phyloP scores from a whole-genome alignment of 257 asterid genomes.

The Nicotiana tomentosiformis region DNA sequence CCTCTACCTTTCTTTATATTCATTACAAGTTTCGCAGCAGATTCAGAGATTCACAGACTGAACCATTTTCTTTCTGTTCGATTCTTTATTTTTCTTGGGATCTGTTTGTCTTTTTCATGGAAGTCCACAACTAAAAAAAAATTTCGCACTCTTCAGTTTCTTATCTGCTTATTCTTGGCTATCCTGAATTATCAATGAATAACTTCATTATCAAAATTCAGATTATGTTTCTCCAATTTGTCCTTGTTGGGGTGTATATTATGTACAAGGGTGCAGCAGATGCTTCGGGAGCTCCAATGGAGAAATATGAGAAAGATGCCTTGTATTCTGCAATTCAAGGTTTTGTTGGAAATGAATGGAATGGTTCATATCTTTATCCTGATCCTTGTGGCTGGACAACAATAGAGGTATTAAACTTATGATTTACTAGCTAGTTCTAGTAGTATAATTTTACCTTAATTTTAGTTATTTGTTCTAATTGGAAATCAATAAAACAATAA shows the following conservation, averaged over 20 bases:
- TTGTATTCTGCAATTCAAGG: conserved; percentile 28
- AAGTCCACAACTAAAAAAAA: background rate
- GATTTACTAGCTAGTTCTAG: background rate
- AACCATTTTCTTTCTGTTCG: background rate
- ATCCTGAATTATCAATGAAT: background rate
- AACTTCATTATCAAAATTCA: background rate
- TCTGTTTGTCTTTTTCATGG: background rate
- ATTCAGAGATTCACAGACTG: background rate
- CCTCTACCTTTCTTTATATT: background rate
- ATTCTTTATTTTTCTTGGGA: background rate
- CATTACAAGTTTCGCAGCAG: background rate
- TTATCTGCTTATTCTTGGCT: background rate
- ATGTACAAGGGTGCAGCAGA: conserved; percentile 1
- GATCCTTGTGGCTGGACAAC: conserved; percentile 43
- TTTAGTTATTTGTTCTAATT: background rate
- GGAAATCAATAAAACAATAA: background rate
- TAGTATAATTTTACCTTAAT: no score
- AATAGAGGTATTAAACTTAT: conserved; percentile 20
- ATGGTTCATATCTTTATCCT: conserved; percentile 32
- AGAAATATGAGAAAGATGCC: conserved; percentile 20
- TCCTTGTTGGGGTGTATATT: background rate
- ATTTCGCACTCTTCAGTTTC: background rate
- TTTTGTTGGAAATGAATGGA: conserved; percentile 30
- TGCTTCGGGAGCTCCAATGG: conserved; percentile 19
- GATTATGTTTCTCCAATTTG: background rate